Percentiles rank a stretch among this genome's conserved stretches.
Conservation (phyloP, 345 rosid genomes). For the Salix dunnii region DNA sequence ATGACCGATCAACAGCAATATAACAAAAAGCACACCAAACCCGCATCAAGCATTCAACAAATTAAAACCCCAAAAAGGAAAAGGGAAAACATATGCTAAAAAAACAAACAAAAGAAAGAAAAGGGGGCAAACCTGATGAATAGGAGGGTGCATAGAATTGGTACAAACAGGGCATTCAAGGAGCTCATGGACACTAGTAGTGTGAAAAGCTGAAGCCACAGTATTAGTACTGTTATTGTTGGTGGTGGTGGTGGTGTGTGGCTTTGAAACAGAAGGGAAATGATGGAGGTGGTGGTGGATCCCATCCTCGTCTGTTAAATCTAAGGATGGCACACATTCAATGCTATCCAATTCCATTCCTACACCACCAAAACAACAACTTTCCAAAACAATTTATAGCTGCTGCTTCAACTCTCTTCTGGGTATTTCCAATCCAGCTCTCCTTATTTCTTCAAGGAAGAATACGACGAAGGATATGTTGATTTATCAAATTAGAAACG, state of each 20-base stretch:
- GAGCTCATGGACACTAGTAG: slow-evolving; percentile 91
- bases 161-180: slow-evolving; percentile 99
- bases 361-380: not conserved
- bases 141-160: slow-evolving; percentile 97
- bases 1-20: not conserved
- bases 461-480: not conserved
- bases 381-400: not conserved
- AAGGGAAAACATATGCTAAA: not conserved
- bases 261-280: slow-evolving; percentile 26
- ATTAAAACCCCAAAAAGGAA: not conserved
- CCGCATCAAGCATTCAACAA: not conserved
- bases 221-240: slow-evolving; percentile 5
- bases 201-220: slow-evolving; percentile 36
- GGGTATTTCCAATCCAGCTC: slow-evolving; percentile 16
- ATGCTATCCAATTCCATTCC: slow-evolving; percentile 29
- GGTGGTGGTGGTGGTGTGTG: slow-evolving; percentile 6
- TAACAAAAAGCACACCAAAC: not conserved
- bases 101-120: not conserved
- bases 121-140: slow-evolving; percentile 71
- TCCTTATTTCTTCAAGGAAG: not conserved
- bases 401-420: slow-evolving; percentile 1
- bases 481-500: not conserved
- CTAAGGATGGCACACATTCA: slow-evolving; percentile 24
- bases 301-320: slow-evolving; percentile 27
- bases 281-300: slow-evolving; percentile 23